Conservation (phyloP, 345 rosid genomes). For the Euclidium syriacum region DNA sequence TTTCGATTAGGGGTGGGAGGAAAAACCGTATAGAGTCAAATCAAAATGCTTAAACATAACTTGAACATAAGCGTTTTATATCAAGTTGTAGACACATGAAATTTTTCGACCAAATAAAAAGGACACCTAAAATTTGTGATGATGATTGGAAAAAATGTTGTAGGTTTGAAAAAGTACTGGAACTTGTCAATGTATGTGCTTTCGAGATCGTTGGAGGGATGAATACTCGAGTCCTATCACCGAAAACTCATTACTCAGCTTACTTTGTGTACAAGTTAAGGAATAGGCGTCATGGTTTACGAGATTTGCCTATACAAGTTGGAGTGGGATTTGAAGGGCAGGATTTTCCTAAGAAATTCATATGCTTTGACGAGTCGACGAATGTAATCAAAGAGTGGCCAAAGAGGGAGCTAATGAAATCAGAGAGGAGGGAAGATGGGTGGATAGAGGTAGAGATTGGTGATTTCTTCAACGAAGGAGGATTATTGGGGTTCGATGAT, state of each 20-base stretch:
- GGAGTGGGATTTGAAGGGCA: slow-evolving; percentile 17
- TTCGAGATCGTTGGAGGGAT: slow-evolving; percentile 15
- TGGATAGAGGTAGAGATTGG: slow-evolving; percentile 20
- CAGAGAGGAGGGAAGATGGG: not conserved
- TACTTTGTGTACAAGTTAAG: slow-evolving; percentile 13
- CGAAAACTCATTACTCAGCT: not conserved
- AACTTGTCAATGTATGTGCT: slow-evolving; percentile 7
- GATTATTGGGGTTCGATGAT: not conserved
- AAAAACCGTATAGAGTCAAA: too few relatives aligned
- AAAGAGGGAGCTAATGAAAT: not conserved
- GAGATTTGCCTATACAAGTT: slow-evolving; percentile 13
- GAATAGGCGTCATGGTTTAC: not conserved
- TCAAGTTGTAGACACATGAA: too few relatives aligned
- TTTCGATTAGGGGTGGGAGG: too few relatives aligned
- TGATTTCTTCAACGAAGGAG: not conserved
- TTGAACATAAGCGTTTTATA: too few relatives aligned
- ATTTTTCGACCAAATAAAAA: too few relatives aligned
- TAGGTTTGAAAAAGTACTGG: slow-evolving; percentile 8
- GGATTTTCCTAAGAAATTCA: not conserved
- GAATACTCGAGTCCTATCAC: not conserved
- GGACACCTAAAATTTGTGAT: too few relatives aligned
- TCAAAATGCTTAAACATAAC: too few relatives aligned
- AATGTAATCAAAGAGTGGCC: not conserved
- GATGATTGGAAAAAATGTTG: not conserved
- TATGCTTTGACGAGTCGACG: not conserved